These are phyloP conservation scores for Candida freyschussii DNA, from an alignment of 1,139 yeast genomes.

Conservation along the genomic window DNA sequence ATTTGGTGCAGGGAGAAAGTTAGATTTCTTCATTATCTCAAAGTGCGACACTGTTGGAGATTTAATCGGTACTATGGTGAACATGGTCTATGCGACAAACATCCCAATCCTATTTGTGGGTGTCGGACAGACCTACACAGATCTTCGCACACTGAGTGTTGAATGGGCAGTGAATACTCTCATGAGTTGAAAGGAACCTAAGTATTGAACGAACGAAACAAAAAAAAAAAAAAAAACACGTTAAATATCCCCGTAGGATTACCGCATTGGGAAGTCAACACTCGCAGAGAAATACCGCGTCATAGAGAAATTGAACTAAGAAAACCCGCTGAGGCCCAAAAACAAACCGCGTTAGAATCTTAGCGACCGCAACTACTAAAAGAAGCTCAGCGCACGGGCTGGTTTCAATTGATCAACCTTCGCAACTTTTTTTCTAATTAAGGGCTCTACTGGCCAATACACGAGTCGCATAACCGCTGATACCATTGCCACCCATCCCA, in stretches of 20 bases:
- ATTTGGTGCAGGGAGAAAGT: conserved; percentile 74
- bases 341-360: no score
- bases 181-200: conserved; percentile 40
- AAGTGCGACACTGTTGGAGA: conserved; percentile 98
- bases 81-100: conserved; percentile 95
- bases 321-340: not conserved
- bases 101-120: conserved; percentile 95
- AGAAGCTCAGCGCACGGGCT: no score
- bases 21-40: conserved; percentile 89
- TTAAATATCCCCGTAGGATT: no score
- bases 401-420: no score
- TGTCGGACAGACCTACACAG: conserved; percentile 96
- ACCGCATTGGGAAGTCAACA: conserved; percentile 17
- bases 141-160: conserved; percentile 85
- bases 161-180: conserved; percentile 88
- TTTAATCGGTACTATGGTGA: conserved; percentile 93
- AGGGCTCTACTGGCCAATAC: no score
- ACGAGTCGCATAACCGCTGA: no score
- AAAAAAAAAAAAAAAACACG: no score
- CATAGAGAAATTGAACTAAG: conserved; percentile 1
- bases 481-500: no score
- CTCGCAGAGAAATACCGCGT: no score
- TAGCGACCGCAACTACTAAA: no score
- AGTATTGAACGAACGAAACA: not conserved
- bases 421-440: no score